Evolutionary conservation across 257 asterid species (phyloP).

Genomic region (Prunella vulgaris): DNA sequence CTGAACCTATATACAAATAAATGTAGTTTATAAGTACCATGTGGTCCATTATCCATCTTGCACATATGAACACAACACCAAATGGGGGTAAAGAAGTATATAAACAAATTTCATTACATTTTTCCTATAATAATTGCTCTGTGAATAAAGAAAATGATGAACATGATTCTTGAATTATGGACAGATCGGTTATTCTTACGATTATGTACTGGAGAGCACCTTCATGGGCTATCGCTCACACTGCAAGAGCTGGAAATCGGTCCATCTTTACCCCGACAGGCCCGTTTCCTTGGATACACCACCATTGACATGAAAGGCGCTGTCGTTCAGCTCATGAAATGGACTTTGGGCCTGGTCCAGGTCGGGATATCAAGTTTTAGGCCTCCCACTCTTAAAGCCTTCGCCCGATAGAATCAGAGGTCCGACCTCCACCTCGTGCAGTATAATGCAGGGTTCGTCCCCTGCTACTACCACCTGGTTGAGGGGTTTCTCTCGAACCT

Average conservation of each 20-base stretch:
- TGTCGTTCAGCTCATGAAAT: conserved; percentile 57
- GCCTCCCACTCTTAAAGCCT: conserved; percentile 33
- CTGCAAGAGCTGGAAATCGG: conserved; percentile 55
- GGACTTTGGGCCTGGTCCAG: conserved; percentile 63
- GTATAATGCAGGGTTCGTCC: not conserved
- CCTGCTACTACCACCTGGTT: not conserved
- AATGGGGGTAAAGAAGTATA: too few relatives aligned
- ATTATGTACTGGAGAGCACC: conserved; percentile 59
- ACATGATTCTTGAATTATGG: not conserved
- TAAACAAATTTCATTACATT: too few relatives aligned
- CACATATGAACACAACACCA: not conserved
- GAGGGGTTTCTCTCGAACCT: not conserved
- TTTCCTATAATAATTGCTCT: too few relatives aligned
- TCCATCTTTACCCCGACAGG: conserved; percentile 49
- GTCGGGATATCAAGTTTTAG: conserved; percentile 47
- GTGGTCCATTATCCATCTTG: not conserved
- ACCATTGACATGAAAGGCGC: conserved; percentile 65
- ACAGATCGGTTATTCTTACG: conserved; percentile 78
- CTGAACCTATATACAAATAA: not conserved
- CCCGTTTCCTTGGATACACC: conserved; percentile 58
- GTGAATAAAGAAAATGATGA: not conserved
- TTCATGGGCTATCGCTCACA: conserved; percentile 53
- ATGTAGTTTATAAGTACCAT: not conserved
- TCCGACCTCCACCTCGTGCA: not conserved
- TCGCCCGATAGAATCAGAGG: not conserved